Evolutionary conservation across 768 basidiomycete genomes (phyloP), one percentile per base, ranked within the genome.

Genomic region (Pisolithus marmoratus): DNA sequence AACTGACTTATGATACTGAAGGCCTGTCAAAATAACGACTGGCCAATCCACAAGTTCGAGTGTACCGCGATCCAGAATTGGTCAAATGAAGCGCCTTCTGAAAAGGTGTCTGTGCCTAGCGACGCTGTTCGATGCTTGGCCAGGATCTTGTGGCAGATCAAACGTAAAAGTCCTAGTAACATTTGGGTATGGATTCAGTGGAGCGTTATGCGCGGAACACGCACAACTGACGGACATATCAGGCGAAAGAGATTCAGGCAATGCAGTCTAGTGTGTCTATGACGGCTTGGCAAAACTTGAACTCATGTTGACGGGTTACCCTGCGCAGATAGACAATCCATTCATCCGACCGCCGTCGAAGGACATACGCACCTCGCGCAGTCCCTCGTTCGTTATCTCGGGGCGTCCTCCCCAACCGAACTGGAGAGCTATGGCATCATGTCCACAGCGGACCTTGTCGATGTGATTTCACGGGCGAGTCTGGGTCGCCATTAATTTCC

Each of bases 101-200:
- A 66, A 12, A 73, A 76, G 9, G 54, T 75, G 4, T 54, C 75
- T 4, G 60, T 85, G 17, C 90, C 93, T 0, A 83, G 77, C 29
- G 93, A 95, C 52, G 88, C 87, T 1, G 75, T 95, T 9, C 71
- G 94, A 47, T 87, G 84, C 56, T 69, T 97, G 14, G 91, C 81
- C 0, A 79, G 92, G 38, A 74, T 94, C 17, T 59, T 92, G 26
- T 90, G 86, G 85, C 71, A 60, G 24, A 78, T 74, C 49, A 76
- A 79, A 63, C 81, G 79, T 54, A 70, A 77, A 36, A 83, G 85
- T 3, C 62, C 65, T 11, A 67, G 70, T 15, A 81, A 78, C 58
- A 57, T 58, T 43, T 86, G 84, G 85, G 87, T 88, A 58, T 8
- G 79, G 26, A 38, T 31, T 36, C 20, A 34, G 9, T 53, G 29